Conservation (phyloP, 805 yeast species). For the Komagataella phaffii region DNA sequence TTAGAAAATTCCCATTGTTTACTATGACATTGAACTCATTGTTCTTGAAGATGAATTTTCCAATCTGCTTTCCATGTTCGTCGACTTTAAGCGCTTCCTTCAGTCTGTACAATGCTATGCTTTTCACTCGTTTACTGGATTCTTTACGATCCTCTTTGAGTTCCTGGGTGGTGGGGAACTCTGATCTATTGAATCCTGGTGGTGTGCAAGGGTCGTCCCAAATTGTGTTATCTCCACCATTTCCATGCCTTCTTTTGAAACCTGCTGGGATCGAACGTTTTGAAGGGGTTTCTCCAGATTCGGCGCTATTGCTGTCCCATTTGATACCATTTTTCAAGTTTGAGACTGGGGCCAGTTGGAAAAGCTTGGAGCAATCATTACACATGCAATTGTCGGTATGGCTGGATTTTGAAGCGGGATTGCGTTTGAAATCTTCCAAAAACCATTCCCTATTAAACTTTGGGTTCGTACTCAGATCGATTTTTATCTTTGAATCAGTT, state of each 20-base stretch:
- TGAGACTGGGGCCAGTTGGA: background rate
- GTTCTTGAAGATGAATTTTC: conserved; percentile 32
- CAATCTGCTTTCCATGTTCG: conserved; percentile 13
- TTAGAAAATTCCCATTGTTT: conserved; percentile 12
- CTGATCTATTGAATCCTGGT: conserved; percentile 46
- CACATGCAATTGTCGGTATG: background rate
- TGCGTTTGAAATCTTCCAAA: conserved; percentile 21
- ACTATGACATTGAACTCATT: conserved; percentile 24
- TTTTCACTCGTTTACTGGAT: conserved; percentile 14
- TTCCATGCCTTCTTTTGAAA: background rate
- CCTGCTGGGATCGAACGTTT: background rate
- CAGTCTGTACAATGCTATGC: conserved; percentile 29
- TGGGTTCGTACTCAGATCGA: conserved; percentile 16
- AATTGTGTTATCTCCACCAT: conserved; percentile 10
- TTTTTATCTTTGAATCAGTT: background rate
- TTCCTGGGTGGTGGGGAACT: conserved; percentile 48
- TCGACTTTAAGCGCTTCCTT: conserved; percentile 22
- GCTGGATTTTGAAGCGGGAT: conserved; percentile 7
- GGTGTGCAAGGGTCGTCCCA: conserved; percentile 26
- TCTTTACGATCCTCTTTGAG: conserved; percentile 19
- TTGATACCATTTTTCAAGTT: background rate
- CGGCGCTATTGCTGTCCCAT: background rate
- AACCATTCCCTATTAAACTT: conserved; percentile 15
- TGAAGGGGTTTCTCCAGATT: background rate
- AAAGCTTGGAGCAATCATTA: background rate